Base-by-base conservation (phyloP, 129 eudicot species). In the Pulicaria dysenterica region DNA sequence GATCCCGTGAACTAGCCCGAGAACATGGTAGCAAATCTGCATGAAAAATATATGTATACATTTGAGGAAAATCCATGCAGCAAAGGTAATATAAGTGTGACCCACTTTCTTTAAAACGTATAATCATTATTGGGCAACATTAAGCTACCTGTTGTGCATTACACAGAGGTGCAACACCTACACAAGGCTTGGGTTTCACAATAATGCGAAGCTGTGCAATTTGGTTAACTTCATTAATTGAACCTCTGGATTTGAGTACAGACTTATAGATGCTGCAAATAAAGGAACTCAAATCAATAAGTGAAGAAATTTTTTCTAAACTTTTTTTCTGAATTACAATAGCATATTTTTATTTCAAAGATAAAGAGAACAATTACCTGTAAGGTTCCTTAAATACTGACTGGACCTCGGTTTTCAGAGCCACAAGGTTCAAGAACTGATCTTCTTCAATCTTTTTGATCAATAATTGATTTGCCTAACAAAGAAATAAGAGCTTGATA, bases 131-230 rank as follows among this genome's bases (percentile, higher is more conserved):
- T 64, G 77, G 39, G 50, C 38, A 40, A 69, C 12, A 11, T 7
- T 54, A 66, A 61, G 58, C n/a, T 78, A 92, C 97, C 96, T 92
- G 98, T 54, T 93, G 90, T 40, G 92, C 87, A 77, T 73, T 89
- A 69, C 96, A 89, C 49, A 93, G 70, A 63, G 95, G 96, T 57
- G 96, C 95, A 56, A 89, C 86, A 69, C 95, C 96, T 72, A 75
- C 81, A 67, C 96, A 85, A 17, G 95, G 87, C 83, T 85, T 93
- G 61, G 96, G 98, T 85, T 80, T 93, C 61, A 93, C 70, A 73
- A 89, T 78, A 64, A 89, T 85, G n/a, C 92, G 96, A 73, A 93
- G 92, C 98, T 92, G 96, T 55, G 92, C 92, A 79, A 93, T 85
- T 85, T 93, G 96, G 80, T 89, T 89, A 39, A 93, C 82, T 59